phyloP scores from a whole-genome alignment of 1,284 basidiomycete genomes.

The Rhizoctonia solani region DNA sequence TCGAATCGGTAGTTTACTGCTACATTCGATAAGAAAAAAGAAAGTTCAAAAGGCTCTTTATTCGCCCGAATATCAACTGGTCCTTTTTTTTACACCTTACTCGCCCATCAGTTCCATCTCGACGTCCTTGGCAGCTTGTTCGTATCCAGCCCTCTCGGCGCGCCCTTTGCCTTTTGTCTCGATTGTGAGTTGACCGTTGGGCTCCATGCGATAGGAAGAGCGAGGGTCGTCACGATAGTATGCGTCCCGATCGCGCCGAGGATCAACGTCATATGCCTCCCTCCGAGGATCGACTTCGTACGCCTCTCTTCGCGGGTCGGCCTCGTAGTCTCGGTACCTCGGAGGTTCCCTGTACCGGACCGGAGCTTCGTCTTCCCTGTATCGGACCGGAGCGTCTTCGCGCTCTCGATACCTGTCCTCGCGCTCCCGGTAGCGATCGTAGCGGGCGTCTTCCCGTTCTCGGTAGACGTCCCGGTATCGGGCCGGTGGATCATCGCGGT shows the following conservation, averaged over 20 bases:
- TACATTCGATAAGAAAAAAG: not conserved
- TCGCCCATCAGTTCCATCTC: constrained; percentile 34
- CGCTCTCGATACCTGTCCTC: not conserved
- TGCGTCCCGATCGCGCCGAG: not conserved
- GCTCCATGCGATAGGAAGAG: not conserved
- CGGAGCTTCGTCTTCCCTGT: too few species aligned
- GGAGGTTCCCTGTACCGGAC: too few species aligned
- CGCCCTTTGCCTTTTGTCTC: not conserved
- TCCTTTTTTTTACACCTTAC: too few species aligned
- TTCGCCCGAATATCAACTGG: too few species aligned
- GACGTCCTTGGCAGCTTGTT: constrained; percentile 26
- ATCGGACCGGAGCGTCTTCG: not conserved
- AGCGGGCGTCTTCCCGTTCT: not conserved
- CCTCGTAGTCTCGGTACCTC: too few species aligned
- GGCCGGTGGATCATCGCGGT: not conserved
- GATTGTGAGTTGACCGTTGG: not conserved
- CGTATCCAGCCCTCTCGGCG: constrained; percentile 9
- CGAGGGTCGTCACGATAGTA: not conserved
- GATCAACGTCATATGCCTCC: too few species aligned
- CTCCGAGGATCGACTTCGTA: too few species aligned
- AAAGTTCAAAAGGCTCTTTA: not conserved
- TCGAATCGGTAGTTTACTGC: not conserved
- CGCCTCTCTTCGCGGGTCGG: too few species aligned
- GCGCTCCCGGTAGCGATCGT: not conserved
- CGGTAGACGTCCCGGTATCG: not conserved